A percentile compares a stretch with the other conserved stretches of the same genome.
These are phyloP conservation scores for Euphorbia celastroides DNA, from an alignment of 441 rosid genomes.

Conservation along the genomic window DNA sequence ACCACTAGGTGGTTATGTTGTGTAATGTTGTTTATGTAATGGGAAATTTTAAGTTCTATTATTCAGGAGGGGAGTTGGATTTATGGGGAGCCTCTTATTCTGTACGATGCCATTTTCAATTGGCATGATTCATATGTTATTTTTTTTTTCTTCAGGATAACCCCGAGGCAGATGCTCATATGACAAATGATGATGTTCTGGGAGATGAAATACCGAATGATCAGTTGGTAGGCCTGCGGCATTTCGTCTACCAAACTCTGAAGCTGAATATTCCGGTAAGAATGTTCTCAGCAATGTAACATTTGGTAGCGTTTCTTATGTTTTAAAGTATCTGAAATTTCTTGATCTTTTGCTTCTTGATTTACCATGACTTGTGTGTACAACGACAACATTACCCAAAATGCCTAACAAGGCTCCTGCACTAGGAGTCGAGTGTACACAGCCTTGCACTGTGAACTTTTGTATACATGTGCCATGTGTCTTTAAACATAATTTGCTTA, in stretches of 20 bases:
- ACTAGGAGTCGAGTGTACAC: too few relatives aligned
- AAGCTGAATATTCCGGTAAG: conserved; percentile 66
- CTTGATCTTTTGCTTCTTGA: not conserved
- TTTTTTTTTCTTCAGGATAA: conserved; percentile 43
- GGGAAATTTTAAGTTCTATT: not conserved
- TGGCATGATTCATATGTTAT: not conserved
- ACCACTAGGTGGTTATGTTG: not conserved
- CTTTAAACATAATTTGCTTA: not conserved
- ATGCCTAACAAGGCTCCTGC: too few relatives aligned
- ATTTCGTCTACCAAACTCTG: conserved; percentile 69
- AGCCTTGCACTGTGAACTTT: too few relatives aligned
- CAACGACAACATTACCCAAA: too few relatives aligned
- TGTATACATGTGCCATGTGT: too few relatives aligned
- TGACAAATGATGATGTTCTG: conserved; percentile 96
- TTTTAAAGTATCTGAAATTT: not conserved
- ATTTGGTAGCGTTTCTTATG: conserved; percentile 1
- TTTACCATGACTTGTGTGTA: not conserved
- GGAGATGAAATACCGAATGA: conserved; percentile 94
- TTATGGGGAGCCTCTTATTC: not conserved
- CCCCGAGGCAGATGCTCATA: conserved; percentile 42
- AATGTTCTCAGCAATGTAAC: conserved; percentile 18
- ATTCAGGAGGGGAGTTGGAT: not conserved
- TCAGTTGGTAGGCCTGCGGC: conserved; percentile 59
- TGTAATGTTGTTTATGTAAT: too few relatives aligned
- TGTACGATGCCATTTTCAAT: not conserved